Conservation (phyloP, 2,329 filamentous ascomycete genomes). For the Aspergillus aculeatus region DNA sequence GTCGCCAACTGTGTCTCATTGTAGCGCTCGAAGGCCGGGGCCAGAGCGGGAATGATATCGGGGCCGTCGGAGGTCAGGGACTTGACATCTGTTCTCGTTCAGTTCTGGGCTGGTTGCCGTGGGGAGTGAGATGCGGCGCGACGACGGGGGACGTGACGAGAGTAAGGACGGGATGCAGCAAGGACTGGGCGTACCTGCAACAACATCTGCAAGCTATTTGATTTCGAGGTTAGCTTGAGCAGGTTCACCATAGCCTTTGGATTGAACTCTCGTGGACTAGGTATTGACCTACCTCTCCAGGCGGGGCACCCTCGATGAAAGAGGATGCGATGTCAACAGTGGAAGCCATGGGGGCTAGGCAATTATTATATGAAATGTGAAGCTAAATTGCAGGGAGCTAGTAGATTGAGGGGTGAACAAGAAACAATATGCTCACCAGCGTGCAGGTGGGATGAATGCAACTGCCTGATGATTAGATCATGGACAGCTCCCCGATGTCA, state of each 20-base stretch:
- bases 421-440: neutral
- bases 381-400: neutral
- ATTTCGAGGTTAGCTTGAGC: slow-evolving; percentile 16
- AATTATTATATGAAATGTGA: neutral
- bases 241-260: neutral
- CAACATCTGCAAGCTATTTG: slow-evolving; percentile 78
- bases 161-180: slow-evolving; percentile 15
- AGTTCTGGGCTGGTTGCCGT: slow-evolving; percentile 14
- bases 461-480: neutral
- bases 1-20: slow-evolving; percentile 92
- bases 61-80: slow-evolving; percentile 70
- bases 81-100: slow-evolving; percentile 72
- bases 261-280: slow-evolving; percentile 5
- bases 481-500: slow-evolving; percentile 17
- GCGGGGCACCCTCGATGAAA: slow-evolving; percentile 91
- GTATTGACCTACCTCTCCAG: slow-evolving; percentile 73
- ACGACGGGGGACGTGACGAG: neutral
- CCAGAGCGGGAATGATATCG: slow-evolving; percentile 67
- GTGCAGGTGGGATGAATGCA: neutral
- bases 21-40: slow-evolving; percentile 86
- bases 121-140: slow-evolving; percentile 6
- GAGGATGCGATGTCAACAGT: slow-evolving; percentile 66
- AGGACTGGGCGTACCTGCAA: slow-evolving; percentile 63
- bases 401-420: neutral
- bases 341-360: slow-evolving; percentile 39